These are phyloP conservation scores for Penicillium odoratum DNA, from an alignment of 495 filamentous ascomycete species.

Conservation along the genomic window DNA sequence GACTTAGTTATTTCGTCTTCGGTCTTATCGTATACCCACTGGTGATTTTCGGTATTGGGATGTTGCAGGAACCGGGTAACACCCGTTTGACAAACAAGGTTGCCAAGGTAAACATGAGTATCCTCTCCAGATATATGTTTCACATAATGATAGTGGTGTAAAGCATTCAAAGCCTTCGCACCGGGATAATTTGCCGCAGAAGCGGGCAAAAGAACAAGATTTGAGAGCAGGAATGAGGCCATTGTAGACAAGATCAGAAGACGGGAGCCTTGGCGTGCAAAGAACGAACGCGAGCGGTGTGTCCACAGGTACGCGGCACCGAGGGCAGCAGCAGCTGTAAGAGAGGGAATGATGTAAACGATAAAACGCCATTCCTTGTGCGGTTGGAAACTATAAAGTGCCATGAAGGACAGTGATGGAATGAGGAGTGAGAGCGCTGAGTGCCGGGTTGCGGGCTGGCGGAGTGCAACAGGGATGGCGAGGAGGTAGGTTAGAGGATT, in stretches of 20 bases:
- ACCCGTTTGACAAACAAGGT: conserved; percentile 89
- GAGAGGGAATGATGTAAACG: conserved; percentile 76
- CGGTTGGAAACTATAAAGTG: conserved; percentile 78
- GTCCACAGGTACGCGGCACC: conserved; percentile 74
- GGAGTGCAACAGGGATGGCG: conserved; percentile 65
- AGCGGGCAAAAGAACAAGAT: conserved; percentile 62
- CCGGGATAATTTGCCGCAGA: conserved; percentile 89
- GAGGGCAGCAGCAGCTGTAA: conserved; percentile 76
- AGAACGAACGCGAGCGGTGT: conserved; percentile 56
- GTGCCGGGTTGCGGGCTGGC: conserved; percentile 48
- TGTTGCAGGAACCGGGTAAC: conserved; percentile 79
- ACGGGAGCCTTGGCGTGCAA: conserved; percentile 40
- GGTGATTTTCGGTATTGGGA: conserved; percentile 5
- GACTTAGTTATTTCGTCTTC: conserved; percentile 52
- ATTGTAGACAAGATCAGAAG: conserved; percentile 62
- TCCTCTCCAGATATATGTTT: conserved; percentile 12
- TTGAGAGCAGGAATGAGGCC: conserved; percentile 57
- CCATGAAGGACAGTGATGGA: conserved; percentile 70
- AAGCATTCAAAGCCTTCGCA: conserved; percentile 63
- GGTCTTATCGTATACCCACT: conserved; percentile 59
- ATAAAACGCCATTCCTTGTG: conserved; percentile 99
- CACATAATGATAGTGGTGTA: conserved; percentile 37
- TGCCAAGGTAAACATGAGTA: conserved; percentile 72
- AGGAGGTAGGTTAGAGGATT: conserved; percentile 68
- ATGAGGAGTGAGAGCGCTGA: conserved; percentile 55